A percentile compares a stretch with the other conserved stretches of the same genome.
Conservation (phyloP, 2,329 filamentous ascomycete genomes). For the Fusarium sublunatum region DNA sequence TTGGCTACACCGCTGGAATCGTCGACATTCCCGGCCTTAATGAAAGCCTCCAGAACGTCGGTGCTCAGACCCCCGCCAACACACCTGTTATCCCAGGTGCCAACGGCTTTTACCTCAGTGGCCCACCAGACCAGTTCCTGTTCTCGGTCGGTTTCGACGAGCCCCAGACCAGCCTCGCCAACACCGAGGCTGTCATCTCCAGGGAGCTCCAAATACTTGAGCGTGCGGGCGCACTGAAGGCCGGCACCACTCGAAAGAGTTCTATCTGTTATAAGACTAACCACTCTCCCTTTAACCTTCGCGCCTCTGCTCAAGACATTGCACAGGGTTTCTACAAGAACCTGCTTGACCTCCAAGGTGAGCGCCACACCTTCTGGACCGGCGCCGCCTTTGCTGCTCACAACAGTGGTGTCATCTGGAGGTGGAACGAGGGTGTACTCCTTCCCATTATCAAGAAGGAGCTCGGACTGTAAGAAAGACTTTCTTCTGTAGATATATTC, state of each 20-base stretch:
- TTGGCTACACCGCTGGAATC: constrained; percentile 27
- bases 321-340: constrained; percentile 22
- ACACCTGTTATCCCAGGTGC: constrained; percentile 19
- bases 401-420: constrained; percentile 38
- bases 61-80: constrained; percentile 17
- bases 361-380: constrained; percentile 36
- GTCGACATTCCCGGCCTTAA: constrained; percentile 25
- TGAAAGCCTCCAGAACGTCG: constrained; percentile 23
- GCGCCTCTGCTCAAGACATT: constrained; percentile 15
- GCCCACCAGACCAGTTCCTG: constrained; percentile 10
- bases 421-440: constrained; percentile 33
- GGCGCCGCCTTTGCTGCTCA: constrained; percentile 38
- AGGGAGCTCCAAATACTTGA: constrained; percentile 22
- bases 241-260: constrained; percentile 8
- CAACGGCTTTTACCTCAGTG: constrained; percentile 1
- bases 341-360: constrained; percentile 22
- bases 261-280: constrained; percentile 13
- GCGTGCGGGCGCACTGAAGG: neutral
- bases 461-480: constrained; percentile 23
- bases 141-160: constrained; percentile 12
- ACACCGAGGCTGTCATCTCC: constrained; percentile 17
- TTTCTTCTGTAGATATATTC: too few species aligned
- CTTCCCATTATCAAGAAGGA: constrained; percentile 33
- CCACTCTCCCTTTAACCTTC: constrained; percentile 35
- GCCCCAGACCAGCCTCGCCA: neutral